phyloP scores from a whole-genome alignment of 1,284 basidiomycete genomes.

The Calocybe gambosa region DNA sequence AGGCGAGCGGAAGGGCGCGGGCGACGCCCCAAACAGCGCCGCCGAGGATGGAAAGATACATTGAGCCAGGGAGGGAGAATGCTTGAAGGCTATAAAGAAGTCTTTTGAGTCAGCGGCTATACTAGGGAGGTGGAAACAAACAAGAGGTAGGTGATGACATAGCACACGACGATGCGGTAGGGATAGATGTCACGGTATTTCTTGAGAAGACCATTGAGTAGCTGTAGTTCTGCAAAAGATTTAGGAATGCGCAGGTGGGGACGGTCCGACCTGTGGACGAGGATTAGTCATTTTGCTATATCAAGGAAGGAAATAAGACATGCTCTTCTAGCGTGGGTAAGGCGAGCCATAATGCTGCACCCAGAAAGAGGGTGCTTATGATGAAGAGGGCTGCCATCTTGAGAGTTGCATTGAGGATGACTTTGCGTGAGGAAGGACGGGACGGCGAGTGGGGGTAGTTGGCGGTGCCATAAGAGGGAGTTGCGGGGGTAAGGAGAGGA shows the following conservation, averaged over 20 bases:
- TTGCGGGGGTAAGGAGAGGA: constrained; percentile 33
- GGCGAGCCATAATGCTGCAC: constrained; percentile 72
- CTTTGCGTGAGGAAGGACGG: constrained; percentile 39
- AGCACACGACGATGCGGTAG: constrained; percentile 74
- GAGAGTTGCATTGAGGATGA: constrained; percentile 72
- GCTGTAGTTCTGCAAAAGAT: constrained; percentile 78
- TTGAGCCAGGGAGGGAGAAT: constrained; percentile 94
- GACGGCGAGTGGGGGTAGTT: constrained; percentile 34
- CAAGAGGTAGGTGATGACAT: constrained; percentile 89
- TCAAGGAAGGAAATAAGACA: constrained; percentile 26
- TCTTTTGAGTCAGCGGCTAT: constrained; percentile 2
- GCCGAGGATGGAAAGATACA: constrained; percentile 96
- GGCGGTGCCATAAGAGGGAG: constrained; percentile 46
- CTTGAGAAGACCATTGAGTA: constrained; percentile 76
- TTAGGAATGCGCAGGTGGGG: constrained; percentile 73
- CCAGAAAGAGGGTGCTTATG: constrained; percentile 62
- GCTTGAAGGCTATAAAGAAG: constrained; percentile 73
- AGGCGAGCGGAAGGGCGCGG: constrained; percentile 84
- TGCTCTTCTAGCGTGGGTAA: constrained; percentile 76
- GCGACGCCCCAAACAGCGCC: constrained; percentile 96
- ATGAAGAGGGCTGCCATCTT: constrained; percentile 80
- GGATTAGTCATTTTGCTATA: constrained; percentile 12
- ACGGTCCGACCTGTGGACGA: constrained; percentile 57
- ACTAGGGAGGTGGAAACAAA: constrained; percentile 32
- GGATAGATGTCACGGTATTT: constrained; percentile 87